Base-by-base conservation (phyloP, 352 stramenopile genomes). In the Pythium grandisporangium region DNA sequence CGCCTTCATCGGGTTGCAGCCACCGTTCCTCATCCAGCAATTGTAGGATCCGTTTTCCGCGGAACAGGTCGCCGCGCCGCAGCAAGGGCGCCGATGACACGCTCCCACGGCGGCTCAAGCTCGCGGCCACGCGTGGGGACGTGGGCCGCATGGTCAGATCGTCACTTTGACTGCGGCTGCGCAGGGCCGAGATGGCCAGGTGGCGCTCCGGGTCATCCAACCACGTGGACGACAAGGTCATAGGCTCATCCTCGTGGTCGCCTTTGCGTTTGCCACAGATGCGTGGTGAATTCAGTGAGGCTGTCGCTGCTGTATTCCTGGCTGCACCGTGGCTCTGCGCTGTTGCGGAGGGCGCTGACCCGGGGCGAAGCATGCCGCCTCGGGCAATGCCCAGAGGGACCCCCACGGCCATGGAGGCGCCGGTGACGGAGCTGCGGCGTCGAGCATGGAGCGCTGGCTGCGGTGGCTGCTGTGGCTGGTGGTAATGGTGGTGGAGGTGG, bases 11-110 rank as follows among this genome's bases (percentile, higher is more conserved):
- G 2, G 73, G 69, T 21, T 63, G 52, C n/a, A 83, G 56, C 44
- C 73, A 55, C 5, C 76, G 72, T 42, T 86, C 72, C 62, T 89
- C 73, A 48, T 89, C 70, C 44, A 84, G 71, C 16, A 90, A 51
- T 38, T 90, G 66, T 19, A 90, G 43, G 17, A 90, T 82, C 8
- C 73, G 61, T 46, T 90, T 90, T 21, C 69, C 72, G 35, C 81
- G 81, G 59, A 69, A 82, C 22, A 64, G 23, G 0, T n/a, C n/a
- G 6, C 53, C 45, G 2, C 51, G 55, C 26, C 61, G 64, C 6
- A 55, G 55, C 7, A 52, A 60, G 13, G 58, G 62, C 5, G 48
- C 46, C 4, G 53, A 34, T 19, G 45, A 64, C n/a, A 63, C 46
- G 26, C 69, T 82, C 13, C 42, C 42, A 26, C 66, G 73, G 36